Conservation (phyloP, 306 rosid species). For the Amphicarpaea edgeworthii region DNA sequence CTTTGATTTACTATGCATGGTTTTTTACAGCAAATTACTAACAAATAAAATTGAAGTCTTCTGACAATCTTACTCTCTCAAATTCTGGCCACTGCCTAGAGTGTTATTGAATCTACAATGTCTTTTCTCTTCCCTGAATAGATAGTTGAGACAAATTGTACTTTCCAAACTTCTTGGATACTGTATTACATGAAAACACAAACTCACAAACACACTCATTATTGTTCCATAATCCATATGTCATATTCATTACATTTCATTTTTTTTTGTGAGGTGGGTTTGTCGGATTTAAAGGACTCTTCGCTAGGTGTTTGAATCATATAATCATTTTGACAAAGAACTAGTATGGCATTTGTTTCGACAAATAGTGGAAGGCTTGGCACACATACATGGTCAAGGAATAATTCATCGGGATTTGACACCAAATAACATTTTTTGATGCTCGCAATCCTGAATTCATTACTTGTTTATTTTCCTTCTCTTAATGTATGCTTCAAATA, state of each 20-base stretch:
- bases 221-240: background rate
- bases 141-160: conserved; percentile 1
- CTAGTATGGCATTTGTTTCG: conserved; percentile 87
- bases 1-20: background rate
- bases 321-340: conserved; percentile 80
- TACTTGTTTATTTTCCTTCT: conserved; percentile 33
- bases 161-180: conserved; percentile 3
- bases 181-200: conserved; percentile 15
- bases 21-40: conserved; percentile 8
- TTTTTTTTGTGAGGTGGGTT: conserved; percentile 37
- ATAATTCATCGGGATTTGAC: conserved; percentile 98
- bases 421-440: conserved; percentile 92
- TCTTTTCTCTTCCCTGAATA: background rate
- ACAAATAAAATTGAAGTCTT: conserved; percentile 8
- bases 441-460: conserved; percentile 67
- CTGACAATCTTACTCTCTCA: background rate
- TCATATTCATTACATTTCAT: conserved; percentile 40
- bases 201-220: conserved; percentile 23
- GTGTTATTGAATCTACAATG: conserved; percentile 1
- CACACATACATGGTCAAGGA: conserved; percentile 97
- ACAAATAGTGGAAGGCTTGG: conserved; percentile 98
- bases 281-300: conserved; percentile 71
- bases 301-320: conserved; percentile 82
- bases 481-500: conserved; percentile 32
- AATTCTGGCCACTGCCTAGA: background rate